These are phyloP conservation scores for Triticum turgidum DNA, from an alignment of 176 grass and related monocot genomes.

Conservation along the genomic window DNA sequence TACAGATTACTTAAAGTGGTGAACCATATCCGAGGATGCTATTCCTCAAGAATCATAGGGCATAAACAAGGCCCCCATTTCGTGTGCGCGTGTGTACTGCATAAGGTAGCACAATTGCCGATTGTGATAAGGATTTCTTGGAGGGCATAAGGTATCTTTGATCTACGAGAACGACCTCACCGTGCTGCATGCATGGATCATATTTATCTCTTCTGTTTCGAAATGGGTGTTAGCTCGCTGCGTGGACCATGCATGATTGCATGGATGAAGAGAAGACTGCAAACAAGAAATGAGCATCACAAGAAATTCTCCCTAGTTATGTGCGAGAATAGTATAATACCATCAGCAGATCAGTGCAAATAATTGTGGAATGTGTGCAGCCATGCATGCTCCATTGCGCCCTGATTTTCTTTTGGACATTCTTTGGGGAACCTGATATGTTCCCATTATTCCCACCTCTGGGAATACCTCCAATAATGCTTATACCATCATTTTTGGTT, in stretches of 20 bases:
- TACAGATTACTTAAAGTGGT: neutral
- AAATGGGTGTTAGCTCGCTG: neutral
- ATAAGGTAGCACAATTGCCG: slow-evolving; percentile 21
- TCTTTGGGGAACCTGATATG: slow-evolving; percentile 9
- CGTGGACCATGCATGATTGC: slow-evolving; percentile 7
- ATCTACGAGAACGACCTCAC: slow-evolving; percentile 8
- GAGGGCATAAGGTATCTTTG: slow-evolving; percentile 34
- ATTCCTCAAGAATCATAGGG: slow-evolving; percentile 36
- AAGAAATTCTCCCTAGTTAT: slow-evolving; percentile 14
- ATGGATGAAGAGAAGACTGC: neutral
- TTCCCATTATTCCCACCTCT: slow-evolving; percentile 19
- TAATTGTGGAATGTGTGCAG: neutral
- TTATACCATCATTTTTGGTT: slow-evolving; percentile 12
- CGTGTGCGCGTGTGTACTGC: neutral
- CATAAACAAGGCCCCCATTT: slow-evolving; percentile 10
- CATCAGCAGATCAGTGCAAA: neutral
- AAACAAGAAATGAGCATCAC: neutral
- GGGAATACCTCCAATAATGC: slow-evolving; percentile 39
- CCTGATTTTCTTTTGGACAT: neutral
- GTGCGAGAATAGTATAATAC: neutral
- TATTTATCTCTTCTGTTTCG: neutral
- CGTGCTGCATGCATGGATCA: neutral
- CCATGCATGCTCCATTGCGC: neutral
- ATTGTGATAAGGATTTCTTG: slow-evolving; percentile 33
- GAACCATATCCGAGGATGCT: slow-evolving; percentile 51